Percentiles rank a stretch among this genome's conserved stretches.
phyloP scores from a whole-genome alignment of 495 filamentous ascomycete genomes.

The Poronia punctata region DNA sequence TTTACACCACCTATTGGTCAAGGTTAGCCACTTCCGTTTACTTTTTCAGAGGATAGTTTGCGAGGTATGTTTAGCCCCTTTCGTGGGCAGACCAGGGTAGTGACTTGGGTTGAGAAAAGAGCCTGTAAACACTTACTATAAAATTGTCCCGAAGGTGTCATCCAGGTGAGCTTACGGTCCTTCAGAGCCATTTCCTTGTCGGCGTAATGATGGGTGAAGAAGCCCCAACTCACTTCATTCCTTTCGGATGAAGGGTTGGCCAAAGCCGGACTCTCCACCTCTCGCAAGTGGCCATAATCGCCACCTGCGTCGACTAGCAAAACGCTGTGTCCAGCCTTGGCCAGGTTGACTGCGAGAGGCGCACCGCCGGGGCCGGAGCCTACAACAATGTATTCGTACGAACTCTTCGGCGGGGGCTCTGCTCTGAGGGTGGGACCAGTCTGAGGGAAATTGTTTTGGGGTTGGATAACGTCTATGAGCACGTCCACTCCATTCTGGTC shows the following conservation, averaged over 20 bases:
- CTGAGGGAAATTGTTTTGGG: constrained; percentile 8
- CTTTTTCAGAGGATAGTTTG: constrained; percentile 40
- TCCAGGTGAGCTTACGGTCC: constrained; percentile 36
- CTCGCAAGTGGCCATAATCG: constrained; percentile 16
- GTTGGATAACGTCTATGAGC: constrained; percentile 2
- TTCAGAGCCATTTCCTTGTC: constrained; percentile 26
- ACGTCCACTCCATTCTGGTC: constrained; percentile 10
- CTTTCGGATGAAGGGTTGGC: constrained; percentile 46
- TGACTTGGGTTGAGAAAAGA: no score
- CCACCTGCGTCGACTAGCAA: constrained; percentile 20
- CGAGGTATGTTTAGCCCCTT: no score
- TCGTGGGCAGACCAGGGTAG: no score
- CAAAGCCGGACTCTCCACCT: constrained; percentile 28
- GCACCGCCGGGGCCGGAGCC: constrained; percentile 59
- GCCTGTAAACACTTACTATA: constrained; percentile 18
- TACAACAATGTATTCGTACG: constrained; percentile 58
- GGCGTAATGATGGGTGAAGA: constrained; percentile 38
- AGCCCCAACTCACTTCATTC: constrained; percentile 36
- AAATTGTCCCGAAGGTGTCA: constrained; percentile 22
- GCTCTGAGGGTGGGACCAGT: constrained; percentile 8
- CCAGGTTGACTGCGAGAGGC: constrained; percentile 52
- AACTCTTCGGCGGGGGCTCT: constrained; percentile 8
- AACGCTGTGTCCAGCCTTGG: constrained; percentile 46
- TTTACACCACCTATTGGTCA: constrained; percentile 33
- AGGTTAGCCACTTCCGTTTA: constrained; percentile 30